phyloP scores from a whole-genome alignment of 306 rosid genomes.

The Medicago arabica region DNA sequence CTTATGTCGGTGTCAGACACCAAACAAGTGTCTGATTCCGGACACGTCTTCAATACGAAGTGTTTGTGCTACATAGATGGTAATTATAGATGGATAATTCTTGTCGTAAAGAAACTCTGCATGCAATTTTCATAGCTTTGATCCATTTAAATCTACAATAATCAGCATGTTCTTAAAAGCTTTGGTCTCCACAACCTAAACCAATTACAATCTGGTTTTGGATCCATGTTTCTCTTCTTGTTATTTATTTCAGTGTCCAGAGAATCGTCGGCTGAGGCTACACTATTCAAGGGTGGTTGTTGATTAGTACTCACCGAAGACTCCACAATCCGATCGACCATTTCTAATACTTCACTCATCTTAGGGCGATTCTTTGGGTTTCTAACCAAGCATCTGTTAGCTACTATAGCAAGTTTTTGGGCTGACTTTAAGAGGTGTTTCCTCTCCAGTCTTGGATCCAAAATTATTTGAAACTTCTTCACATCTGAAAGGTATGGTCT shows the following conservation, averaged over 20 bases:
- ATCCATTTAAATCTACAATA: conserved; percentile 31
- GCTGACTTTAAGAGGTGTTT: conserved; percentile 71
- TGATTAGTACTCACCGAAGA: conserved; percentile 49
- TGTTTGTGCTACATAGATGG: too few relatives aligned
- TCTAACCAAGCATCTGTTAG: conserved; percentile 83
- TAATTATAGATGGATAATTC: background rate
- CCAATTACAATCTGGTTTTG: conserved; percentile 60
- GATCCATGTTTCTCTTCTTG: conserved; percentile 53
- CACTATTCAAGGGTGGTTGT: conserved; percentile 54
- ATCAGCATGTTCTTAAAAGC: conserved; percentile 64
- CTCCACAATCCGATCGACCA: conserved; percentile 66
- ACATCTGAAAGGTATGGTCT: conserved; percentile 80
- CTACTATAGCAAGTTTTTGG: conserved; percentile 72
- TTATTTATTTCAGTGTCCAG: conserved; percentile 44
- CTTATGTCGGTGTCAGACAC: too few relatives aligned
- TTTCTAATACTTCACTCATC: conserved; percentile 90
- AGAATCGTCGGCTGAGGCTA: conserved; percentile 50
- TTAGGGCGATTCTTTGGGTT: conserved; percentile 88
- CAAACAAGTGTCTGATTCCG: too few relatives aligned
- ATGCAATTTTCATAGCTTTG: conserved; percentile 28
- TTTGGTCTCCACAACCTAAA: conserved; percentile 66
- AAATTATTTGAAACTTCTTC: conserved; percentile 74
- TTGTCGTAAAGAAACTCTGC: conserved; percentile 42
- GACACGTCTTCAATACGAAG: too few relatives aligned
- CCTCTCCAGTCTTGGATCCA: conserved; percentile 91